phyloP scores from a whole-genome alignment of 805 yeast genomes.

The Ascoidea rubescens region DNA sequence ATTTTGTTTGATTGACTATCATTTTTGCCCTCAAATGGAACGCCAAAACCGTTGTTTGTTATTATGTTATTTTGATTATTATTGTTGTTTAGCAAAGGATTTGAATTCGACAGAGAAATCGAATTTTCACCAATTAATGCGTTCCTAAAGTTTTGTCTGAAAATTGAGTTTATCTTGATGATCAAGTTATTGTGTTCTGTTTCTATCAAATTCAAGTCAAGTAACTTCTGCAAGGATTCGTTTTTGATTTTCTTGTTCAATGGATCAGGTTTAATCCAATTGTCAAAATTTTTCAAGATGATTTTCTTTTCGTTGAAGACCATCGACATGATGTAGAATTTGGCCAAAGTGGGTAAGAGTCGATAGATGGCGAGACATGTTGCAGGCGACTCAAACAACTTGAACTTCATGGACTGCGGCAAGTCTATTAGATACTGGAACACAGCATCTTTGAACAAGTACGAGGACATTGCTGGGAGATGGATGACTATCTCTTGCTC shows the following conservation, averaged over 20 bases:
- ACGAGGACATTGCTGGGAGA: slow-evolving; percentile 9
- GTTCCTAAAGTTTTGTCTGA: slow-evolving; percentile 59
- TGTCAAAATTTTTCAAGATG: slow-evolving; percentile 49
- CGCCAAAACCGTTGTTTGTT: slow-evolving; percentile 62
- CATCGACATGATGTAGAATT: slow-evolving; percentile 78
- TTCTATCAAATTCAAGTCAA: slow-evolving; percentile 59
- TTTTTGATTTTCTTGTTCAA: slow-evolving; percentile 35
- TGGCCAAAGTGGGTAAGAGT: slow-evolving; percentile 77
- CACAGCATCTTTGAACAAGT: slow-evolving; percentile 53
- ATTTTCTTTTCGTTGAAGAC: slow-evolving; percentile 69
- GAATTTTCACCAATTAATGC: slow-evolving; percentile 66
- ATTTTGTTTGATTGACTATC: slow-evolving; percentile 42
- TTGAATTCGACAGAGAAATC: not conserved
- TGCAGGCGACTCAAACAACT: slow-evolving; percentile 80
- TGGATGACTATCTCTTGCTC: not conserved
- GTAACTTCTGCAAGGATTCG: slow-evolving; percentile 69
- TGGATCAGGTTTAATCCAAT: slow-evolving; percentile 51
- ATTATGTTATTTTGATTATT: slow-evolving; percentile 13
- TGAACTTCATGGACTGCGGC: slow-evolving; percentile 73
- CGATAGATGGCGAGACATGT: slow-evolving; percentile 91
- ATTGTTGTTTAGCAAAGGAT: not conserved
- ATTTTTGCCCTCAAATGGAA: slow-evolving; percentile 28
- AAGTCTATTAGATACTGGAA: slow-evolving; percentile 83
- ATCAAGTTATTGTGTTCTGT: slow-evolving; percentile 31
- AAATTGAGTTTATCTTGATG: slow-evolving; percentile 53